Base-by-base conservation (phyloP, 257 asterid genomes). In the Nicotiana obtusifolia region DNA sequence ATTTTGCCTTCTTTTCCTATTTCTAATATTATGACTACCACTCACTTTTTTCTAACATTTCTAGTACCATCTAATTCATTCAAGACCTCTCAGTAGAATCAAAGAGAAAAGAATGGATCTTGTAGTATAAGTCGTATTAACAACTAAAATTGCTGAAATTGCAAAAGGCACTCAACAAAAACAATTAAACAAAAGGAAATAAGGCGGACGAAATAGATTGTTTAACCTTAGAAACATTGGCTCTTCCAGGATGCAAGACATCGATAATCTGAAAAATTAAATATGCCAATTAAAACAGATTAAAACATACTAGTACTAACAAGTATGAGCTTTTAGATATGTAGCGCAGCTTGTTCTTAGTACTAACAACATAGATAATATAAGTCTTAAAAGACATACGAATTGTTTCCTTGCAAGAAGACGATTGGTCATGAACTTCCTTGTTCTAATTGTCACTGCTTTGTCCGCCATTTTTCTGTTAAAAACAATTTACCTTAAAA, bases 351-450 rank as follows among this genome's bases (percentile, higher is more conserved):
- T 7, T 71, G 7, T n/a, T 68, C 17, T 19, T 19, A 33, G 17
- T 7, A 65, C 35, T 16, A 31, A n/a, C 30, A 33, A 20, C 30
- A 20, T 60, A 22, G 4, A n/a, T n/a, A 35, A 19, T 68, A 22
- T 68, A 22, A 24, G 77, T 20, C 30, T 11, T 30, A 73, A 5
- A 78, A 15, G 28, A 71, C 91, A 17, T 82, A 90, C 91, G 35
- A 92, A 92, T 89, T 92, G 97, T 80, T 92, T 92, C 92, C 97
- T 87, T 64, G 94, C 86, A 2, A 92, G 94, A 15, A 92, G 90
- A 47, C 92, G 97, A 44, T 92, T 92, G 6, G 97, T 92, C 93
- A 92, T 90, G 83, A 92, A 92, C 86, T 92, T 92, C 86, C 97
- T 89, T 0, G 92, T 89, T 65, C 97, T 80, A 87, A 92, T 87